Evolutionary conservation across 2,329 filamentous ascomycete genomes (phyloP), one percentile per base, ranked within the genome.

Genomic region (Venturia effusa): DNA sequence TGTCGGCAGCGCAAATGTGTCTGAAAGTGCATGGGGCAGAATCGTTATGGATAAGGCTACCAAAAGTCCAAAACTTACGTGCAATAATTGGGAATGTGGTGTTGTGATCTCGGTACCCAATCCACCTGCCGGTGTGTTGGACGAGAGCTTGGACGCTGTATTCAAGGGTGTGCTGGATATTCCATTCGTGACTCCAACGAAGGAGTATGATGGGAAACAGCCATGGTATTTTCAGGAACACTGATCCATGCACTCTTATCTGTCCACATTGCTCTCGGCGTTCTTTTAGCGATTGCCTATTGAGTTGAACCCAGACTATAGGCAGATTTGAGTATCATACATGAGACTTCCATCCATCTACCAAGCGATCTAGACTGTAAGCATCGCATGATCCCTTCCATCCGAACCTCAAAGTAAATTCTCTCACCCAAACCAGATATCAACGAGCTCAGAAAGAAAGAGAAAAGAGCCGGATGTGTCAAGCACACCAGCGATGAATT

Each of bases 81-180:
- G 89, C 74, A 86, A 89, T 63, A 99, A 97, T 74, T 97, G 93
- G 92, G 94, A 97, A 76, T 96, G 92, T 71, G 94, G 94, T 41
- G 89, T 99, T 1, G 69, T 97, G 30, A 73, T 97, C 48, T 85
- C 87, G 11, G 78, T 89, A 67, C 61, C 22, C 4, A 54, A 61
- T 32, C 40, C 40, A 27, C 24, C 62, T 22, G 24, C 30, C 30
- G 34, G 39, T 51, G 15, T 62, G 30, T 45, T 48, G 32, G 48
- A 59, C 17, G 51, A 57, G 51, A 34, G 51, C 30, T 51, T 63
- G 30, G 51, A 37, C 15, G 59, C n/a, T 32, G 51, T 45, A 10
- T 63, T 63, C 51, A 34, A 59, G 32, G 45, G 19, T 22, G 34
- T 63, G 13, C 10, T 63, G 32, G 61, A 57, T 30, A 7, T 59